These are phyloP conservation scores for Moesziomyces aphidis DNA, from an alignment of 1,284 basidiomycete species.

Conservation along the genomic window DNA sequence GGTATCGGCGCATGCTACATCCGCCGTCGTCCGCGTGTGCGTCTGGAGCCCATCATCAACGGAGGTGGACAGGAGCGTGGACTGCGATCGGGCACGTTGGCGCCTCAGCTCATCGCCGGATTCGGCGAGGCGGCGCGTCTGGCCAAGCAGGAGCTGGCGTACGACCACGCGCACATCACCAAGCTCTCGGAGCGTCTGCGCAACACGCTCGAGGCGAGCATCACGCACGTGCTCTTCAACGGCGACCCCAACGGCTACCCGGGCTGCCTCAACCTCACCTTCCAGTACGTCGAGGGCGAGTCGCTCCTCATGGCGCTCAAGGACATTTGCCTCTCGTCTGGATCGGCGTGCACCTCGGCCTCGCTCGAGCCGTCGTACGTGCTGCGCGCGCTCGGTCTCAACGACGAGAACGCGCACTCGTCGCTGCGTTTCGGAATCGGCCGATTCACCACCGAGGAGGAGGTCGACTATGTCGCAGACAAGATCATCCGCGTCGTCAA, in stretches of 20 bases:
- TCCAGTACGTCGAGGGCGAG: constrained; percentile 97
- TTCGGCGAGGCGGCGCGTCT: constrained; percentile 95
- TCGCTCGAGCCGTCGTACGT: constrained; percentile 99
- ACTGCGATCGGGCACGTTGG: constrained; percentile 90
- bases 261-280: constrained; percentile 89
- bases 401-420: constrained; percentile 99
- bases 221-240: constrained; percentile 92
- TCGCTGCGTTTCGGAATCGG: constrained; percentile 97
- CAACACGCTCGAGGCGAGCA: constrained; percentile 81
- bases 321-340: constrained; percentile 95
- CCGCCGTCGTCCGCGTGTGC: constrained; percentile 88
- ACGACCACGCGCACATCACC: constrained; percentile 84
- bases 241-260: constrained; percentile 79
- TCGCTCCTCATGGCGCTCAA: constrained; percentile 98
- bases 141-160: constrained; percentile 88
- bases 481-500: constrained; percentile 89
- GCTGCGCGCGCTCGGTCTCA: constrained; percentile 88
- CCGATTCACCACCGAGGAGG: constrained; percentile 96
- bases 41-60: constrained; percentile 92
- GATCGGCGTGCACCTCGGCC: constrained; percentile 97
- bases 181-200: constrained; percentile 85
- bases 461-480: constrained; percentile 92
- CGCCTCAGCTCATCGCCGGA: constrained; percentile 90
- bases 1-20: constrained; percentile 96
- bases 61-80: constrained; percentile 99